A percentile compares a stretch with the other conserved stretches of the same genome.
Conservation (phyloP, 495 filamentous ascomycete genomes). For the Neurospora intermedia region DNA sequence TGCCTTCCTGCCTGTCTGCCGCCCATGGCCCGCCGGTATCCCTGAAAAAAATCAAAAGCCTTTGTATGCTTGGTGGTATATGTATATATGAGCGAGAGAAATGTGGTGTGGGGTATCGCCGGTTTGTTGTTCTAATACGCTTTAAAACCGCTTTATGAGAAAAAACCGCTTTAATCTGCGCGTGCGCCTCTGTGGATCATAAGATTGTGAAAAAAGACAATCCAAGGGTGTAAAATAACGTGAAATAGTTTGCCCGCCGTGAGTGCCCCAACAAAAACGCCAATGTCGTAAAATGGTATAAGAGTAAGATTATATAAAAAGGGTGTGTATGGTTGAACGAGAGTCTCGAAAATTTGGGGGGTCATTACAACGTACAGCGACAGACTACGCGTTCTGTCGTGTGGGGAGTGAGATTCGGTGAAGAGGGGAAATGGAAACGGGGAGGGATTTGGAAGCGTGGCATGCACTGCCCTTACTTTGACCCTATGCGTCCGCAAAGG, state of each 20-base stretch:
- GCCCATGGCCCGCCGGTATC: neutral
- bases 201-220: neutral
- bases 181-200: neutral
- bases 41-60: neutral
- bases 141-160: neutral
- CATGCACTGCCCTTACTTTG: neutral
- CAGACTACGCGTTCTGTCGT: neutral
- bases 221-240: neutral
- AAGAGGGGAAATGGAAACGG: neutral
- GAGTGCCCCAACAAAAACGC: neutral
- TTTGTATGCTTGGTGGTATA: neutral
- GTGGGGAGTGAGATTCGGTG: neutral
- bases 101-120: neutral
- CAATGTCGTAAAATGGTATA: neutral
- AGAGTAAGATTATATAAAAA: neutral
- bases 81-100: neutral
- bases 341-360: neutral
- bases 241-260: neutral
- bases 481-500: neutral
- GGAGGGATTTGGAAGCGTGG: neutral
- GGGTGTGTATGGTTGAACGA: neutral
- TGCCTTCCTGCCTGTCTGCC: neutral
- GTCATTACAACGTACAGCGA: neutral
- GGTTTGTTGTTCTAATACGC: neutral
- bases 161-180: neutral